A percentile compares a stretch with the other conserved stretches of the same genome.
phyloP scores from a whole-genome alignment of 345 rosid genomes.

The Rhizophora apiculata region DNA sequence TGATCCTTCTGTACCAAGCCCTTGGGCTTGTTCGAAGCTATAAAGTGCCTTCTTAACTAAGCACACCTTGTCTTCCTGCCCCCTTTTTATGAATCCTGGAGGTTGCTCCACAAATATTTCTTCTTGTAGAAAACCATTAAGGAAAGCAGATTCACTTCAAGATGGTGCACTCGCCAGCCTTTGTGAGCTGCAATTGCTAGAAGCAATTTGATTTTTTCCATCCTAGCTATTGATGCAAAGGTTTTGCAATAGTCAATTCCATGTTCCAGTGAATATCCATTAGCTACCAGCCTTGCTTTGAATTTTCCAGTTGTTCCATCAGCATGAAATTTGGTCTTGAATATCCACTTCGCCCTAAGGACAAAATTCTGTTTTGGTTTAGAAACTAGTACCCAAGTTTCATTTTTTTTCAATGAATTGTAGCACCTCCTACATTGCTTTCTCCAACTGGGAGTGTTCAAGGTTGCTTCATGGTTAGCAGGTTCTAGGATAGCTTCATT shows the following conservation, averaged over 20 bases:
- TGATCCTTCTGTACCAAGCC: neutral
- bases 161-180: too few relatives aligned
- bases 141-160: neutral
- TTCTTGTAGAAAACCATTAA: neutral
- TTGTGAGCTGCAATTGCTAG: neutral
- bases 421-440: too few relatives aligned
- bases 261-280: neutral
- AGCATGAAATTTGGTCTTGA: too few relatives aligned
- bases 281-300: neutral
- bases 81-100: neutral
- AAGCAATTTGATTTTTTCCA: too few relatives aligned
- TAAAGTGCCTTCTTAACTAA: neutral
- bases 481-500: too few relatives aligned
- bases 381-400: too few relatives aligned
- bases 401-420: too few relatives aligned
- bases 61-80: neutral
- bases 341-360: too few relatives aligned
- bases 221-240: neutral
- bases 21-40: neutral
- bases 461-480: too few relatives aligned
- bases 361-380: too few relatives aligned
- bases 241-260: neutral
- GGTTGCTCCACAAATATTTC: neutral
- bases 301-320: neutral
- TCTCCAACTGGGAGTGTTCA: too few relatives aligned